Evolutionary conservation across 2,329 filamentous ascomycete species (phyloP).

Genomic region (Albophoma yamanashiensis): DNA sequence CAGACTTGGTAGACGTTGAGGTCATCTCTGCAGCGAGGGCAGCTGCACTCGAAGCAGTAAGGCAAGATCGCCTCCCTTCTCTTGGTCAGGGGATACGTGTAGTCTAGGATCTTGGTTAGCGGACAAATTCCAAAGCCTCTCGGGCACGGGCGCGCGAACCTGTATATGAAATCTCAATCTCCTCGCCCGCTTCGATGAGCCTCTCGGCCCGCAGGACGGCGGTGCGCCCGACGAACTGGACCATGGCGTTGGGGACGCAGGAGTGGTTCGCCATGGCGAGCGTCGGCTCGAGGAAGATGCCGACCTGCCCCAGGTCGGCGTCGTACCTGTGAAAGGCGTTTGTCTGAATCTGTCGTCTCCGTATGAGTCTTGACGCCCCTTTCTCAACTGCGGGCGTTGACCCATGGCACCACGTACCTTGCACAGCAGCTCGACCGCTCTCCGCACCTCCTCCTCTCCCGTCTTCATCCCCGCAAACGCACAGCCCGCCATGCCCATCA

Average conservation of each 20-base stretch:
- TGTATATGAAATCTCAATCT: slow-evolving; percentile 52
- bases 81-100: slow-evolving; percentile 30
- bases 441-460: slow-evolving; percentile 22
- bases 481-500: slow-evolving; percentile 31
- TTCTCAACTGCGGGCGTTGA: not conserved
- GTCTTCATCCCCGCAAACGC: slow-evolving; percentile 30
- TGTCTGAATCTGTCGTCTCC: slow-evolving; percentile 38
- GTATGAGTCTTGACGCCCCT: not conserved
- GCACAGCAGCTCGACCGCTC: slow-evolving; percentile 38
- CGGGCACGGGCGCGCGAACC: slow-evolving; percentile 28
- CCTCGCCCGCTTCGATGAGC: slow-evolving; percentile 38
- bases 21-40: slow-evolving; percentile 37
- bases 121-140: not conserved
- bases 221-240: slow-evolving; percentile 41
- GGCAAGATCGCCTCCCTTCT: slow-evolving; percentile 31
- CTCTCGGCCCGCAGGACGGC: slow-evolving; percentile 39
- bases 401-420: slow-evolving; percentile 31
- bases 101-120: slow-evolving; percentile 24
- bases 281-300: slow-evolving; percentile 44
- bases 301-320: slow-evolving; percentile 38
- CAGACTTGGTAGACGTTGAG: slow-evolving; percentile 44
- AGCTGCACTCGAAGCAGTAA: slow-evolving; percentile 44
- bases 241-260: slow-evolving; percentile 48
- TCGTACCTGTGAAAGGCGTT: slow-evolving; percentile 51
- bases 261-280: slow-evolving; percentile 54